phyloP scores from a whole-genome alignment of 2,329 filamentous ascomycete genomes.

The Gyromitra esculenta region DNA sequence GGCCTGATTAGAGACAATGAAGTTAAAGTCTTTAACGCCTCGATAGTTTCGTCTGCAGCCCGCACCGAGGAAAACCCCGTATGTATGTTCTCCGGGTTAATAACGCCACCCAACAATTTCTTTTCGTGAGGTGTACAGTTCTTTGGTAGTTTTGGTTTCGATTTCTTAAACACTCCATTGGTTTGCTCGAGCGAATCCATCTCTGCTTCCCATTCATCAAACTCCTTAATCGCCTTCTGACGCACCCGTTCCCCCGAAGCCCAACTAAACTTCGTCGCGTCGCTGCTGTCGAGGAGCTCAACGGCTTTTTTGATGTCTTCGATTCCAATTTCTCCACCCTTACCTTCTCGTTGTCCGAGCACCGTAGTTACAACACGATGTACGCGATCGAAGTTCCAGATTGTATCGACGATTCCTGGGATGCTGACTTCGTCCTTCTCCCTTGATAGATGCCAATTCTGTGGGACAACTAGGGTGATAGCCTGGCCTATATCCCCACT shows the following conservation, averaged over 20 bases:
- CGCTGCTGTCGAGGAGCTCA: slow-evolving; percentile 63
- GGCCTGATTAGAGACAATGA: slow-evolving; percentile 85
- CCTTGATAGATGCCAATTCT: slow-evolving; percentile 59
- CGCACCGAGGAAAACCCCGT: slow-evolving; percentile 91
- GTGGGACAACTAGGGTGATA: slow-evolving; percentile 57
- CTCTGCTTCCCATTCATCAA: slow-evolving; percentile 57
- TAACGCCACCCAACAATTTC: slow-evolving; percentile 80
- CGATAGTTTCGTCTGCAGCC: slow-evolving; percentile 81
- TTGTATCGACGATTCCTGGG: slow-evolving; percentile 61
- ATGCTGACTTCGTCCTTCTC: slow-evolving; percentile 52
- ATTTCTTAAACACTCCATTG: slow-evolving; percentile 60
- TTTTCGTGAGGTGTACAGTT: slow-evolving; percentile 81
- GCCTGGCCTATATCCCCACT: slow-evolving; percentile 59
- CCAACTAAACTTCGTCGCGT: slow-evolving; percentile 64
- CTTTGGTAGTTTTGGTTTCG: slow-evolving; percentile 65
- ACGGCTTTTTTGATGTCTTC: slow-evolving; percentile 61
- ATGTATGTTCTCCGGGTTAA: slow-evolving; percentile 81
- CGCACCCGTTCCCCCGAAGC: slow-evolving; percentile 60
- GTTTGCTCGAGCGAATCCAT: slow-evolving; percentile 36
- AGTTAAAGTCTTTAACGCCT: slow-evolving; percentile 87
- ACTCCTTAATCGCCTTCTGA: slow-evolving; percentile 38
- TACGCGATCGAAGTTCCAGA: slow-evolving; percentile 70
- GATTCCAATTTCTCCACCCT: slow-evolving; percentile 56
- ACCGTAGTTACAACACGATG: slow-evolving; percentile 69
- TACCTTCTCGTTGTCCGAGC: slow-evolving; percentile 62